Evolutionary conservation across 495 filamentous ascomycete species (phyloP).

Genomic region (Penicillium canescens): DNA sequence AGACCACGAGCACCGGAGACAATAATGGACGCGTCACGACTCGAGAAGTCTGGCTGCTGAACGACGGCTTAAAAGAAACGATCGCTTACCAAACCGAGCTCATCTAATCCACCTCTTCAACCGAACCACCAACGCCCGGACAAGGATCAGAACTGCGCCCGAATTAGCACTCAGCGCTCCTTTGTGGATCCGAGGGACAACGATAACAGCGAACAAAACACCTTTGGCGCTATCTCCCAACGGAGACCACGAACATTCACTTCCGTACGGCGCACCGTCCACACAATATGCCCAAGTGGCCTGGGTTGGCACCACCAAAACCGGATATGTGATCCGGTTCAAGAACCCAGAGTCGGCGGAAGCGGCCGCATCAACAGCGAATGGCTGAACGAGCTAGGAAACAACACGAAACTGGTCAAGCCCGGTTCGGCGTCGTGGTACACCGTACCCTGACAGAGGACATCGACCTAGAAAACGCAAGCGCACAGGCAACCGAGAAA

Average conservation of each 20-base stretch:
- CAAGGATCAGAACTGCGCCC: slow-evolving; percentile 10
- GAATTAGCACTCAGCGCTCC: slow-evolving; percentile 15
- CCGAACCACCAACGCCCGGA: slow-evolving; percentile 5
- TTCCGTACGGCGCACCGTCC: slow-evolving; percentile 10
- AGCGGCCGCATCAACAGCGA: neutral
- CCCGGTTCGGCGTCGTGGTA: slow-evolving; percentile 19
- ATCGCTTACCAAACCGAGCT: neutral
- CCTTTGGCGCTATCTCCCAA: slow-evolving; percentile 21
- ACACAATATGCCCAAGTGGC: slow-evolving; percentile 19
- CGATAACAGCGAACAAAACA: slow-evolving; percentile 9
- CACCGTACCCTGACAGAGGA: slow-evolving; percentile 25
- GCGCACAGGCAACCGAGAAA: slow-evolving; percentile 16
- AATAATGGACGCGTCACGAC: neutral
- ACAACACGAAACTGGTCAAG: slow-evolving; percentile 24
- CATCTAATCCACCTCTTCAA: neutral
- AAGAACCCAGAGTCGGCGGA: slow-evolving; percentile 19
- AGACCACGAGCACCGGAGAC: neutral
- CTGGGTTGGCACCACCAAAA: slow-evolving; percentile 20
- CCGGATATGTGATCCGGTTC: slow-evolving; percentile 24
- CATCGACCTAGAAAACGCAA: slow-evolving; percentile 15
- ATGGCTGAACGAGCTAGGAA: slow-evolving; percentile 15
- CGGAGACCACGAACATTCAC: slow-evolving; percentile 11
- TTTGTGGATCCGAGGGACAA: slow-evolving; percentile 22
- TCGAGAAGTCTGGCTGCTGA: neutral
- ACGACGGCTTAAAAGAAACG: neutral